A percentile compares a stretch with the other conserved stretches of the same genome.
Evolutionary conservation across 2,329 filamentous ascomycete species (phyloP).

Genomic region (Epichloe glyceriae): DNA sequence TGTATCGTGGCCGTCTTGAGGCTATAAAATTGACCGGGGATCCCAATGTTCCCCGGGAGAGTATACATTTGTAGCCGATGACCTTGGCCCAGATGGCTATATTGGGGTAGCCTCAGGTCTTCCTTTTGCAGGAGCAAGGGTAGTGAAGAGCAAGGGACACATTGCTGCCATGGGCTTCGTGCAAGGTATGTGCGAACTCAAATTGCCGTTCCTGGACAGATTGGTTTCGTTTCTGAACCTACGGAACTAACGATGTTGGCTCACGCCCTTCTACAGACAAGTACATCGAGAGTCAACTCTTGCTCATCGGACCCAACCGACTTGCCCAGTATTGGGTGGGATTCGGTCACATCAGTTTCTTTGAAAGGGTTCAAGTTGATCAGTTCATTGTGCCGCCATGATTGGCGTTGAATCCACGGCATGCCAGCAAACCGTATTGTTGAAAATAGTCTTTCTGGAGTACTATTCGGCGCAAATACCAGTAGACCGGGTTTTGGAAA

Average conservation of each 20-base stretch:
- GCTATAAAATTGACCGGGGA: conserved; percentile 90
- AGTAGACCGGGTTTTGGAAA: no score
- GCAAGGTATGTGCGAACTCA: conserved; percentile 42
- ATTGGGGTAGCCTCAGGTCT: conserved; percentile 51
- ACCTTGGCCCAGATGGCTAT: conserved; percentile 56
- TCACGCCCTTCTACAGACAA: conserved; percentile 37
- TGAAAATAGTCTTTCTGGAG: no score
- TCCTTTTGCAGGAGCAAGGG: conserved; percentile 58
- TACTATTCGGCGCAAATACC: no score
- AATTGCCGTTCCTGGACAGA: not conserved
- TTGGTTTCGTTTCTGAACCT: not conserved
- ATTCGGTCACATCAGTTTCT: conserved; percentile 48
- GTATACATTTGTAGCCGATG: conserved; percentile 65
- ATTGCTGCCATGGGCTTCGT: conserved; percentile 61
- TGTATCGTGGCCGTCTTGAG: conserved; percentile 57
- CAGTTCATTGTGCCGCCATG: conserved; percentile 24
- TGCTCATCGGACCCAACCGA: conserved; percentile 63
- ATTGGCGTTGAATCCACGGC: not conserved
- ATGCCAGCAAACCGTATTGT: no score
- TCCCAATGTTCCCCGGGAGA: conserved; percentile 76
- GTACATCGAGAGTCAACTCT: conserved; percentile 62
- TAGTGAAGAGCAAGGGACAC: conserved; percentile 65
- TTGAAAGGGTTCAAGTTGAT: conserved; percentile 47
- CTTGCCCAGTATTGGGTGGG: conserved; percentile 73
- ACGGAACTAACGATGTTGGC: not conserved